Evolutionary conservation across 2,329 filamentous ascomycete species (phyloP).

Genomic region (Trichoderma atrobrunneum): DNA sequence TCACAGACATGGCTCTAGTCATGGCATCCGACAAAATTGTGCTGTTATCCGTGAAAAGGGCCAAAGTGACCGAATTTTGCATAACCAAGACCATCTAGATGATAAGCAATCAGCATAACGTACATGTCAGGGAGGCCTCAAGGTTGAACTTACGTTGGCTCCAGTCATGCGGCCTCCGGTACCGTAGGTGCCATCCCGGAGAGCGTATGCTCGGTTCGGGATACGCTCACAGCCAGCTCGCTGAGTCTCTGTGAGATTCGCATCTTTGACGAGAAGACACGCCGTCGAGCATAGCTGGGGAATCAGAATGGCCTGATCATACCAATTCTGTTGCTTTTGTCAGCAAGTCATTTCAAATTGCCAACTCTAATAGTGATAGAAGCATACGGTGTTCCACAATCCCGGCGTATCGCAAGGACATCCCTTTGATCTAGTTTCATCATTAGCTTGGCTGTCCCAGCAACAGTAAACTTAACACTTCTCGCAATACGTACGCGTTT

Average conservation of each 20-base stretch:
- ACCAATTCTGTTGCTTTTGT: conserved; percentile 24
- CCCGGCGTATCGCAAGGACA: conserved; percentile 24
- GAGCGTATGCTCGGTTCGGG: conserved; percentile 24
- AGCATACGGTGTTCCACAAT: conserved; percentile 25
- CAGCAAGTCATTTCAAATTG: neutral
- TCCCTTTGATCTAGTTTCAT: neutral
- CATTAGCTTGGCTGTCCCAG: neutral
- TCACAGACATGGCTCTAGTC: conserved; percentile 21
- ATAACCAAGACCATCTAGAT: conserved; percentile 25
- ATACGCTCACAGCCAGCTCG: conserved; percentile 24
- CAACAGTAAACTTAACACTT: neutral
- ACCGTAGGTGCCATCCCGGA: conserved; percentile 23
- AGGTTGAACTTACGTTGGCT: conserved; percentile 21
- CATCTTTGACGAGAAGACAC: conserved; percentile 24
- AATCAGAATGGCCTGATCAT: conserved; percentile 25
- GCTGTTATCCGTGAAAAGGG: conserved; percentile 24
- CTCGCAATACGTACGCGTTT: conserved; percentile 14
- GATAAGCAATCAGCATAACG: neutral
- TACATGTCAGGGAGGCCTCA: neutral
- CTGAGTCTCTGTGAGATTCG: conserved; percentile 21
- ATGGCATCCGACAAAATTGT: conserved; percentile 24
- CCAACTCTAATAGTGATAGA: neutral
- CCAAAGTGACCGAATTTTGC: conserved; percentile 26
- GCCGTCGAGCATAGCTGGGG: conserved; percentile 25
- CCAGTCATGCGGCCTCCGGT: conserved; percentile 24